Evolutionary conservation across 768 basidiomycete species (phyloP), one percentile per base, ranked within the genome.

Genomic region (Butyriboletus loyo): DNA sequence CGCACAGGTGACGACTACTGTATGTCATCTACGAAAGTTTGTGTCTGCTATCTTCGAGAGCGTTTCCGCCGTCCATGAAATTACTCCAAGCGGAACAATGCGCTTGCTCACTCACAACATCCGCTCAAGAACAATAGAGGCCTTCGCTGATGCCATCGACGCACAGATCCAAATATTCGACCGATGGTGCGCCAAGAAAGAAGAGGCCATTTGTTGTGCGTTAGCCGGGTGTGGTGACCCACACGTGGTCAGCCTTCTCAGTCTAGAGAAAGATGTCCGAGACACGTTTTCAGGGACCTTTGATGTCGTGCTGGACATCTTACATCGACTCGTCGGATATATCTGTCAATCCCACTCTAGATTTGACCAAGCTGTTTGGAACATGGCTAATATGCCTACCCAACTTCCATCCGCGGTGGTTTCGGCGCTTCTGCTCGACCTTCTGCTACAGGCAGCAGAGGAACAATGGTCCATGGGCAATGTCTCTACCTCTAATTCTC

Each of bases 91-190:
- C 4, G 65, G 54, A 24, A 56, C 60, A 9, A 50, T 32, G 41
- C 59, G 46, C 35, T 46, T 72, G 41, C 54, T 71, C 28, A 56
- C 60, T 30, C 62, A 64, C 30, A 59, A 40, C 44, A 55, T 55
- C 50, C 41, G 58, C 10, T 82, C 83, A 10, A 79, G 77, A 30
- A 90, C 87, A 0, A 69, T 89, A n/a, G 88, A 92, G 65, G 91
- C 91, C 0, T 91, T 91, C 63, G 81, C 86, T 1, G 88, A 91
- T 50, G 89, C 88, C 0, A 70, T 92, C 41, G 82, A 83, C 53
- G 58, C 71, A 21, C 81, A 87, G 50, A 70, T 90, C 4, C 77
- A 74, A 21, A 55, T 55, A 5, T 82, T 92, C 54, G 79, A 88
- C 50, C 64, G 60, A 7, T 92, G 89, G 87, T 91, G 89, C 63